Conservation (phyloP, 148 eudicot genomes). For the Chenopodium album region DNA sequence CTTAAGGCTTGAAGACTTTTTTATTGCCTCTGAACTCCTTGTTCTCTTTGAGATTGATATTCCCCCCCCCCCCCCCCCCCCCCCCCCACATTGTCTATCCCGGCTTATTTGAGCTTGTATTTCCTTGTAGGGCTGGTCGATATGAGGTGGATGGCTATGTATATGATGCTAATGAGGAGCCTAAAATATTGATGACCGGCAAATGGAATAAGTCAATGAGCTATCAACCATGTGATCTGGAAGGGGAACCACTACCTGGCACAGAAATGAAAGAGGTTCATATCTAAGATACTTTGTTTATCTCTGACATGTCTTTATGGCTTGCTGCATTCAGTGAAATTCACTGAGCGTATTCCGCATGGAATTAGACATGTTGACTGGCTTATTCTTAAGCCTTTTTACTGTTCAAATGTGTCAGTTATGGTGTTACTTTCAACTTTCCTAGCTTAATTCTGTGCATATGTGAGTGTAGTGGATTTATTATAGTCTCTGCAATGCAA, state of each 20-base stretch:
- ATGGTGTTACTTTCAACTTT: neutral
- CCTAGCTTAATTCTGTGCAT: neutral
- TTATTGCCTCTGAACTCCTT: neutral
- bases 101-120: conserved; percentile 20
- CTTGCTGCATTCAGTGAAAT: neutral
- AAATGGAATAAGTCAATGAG: conserved; percentile 93
- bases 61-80: too few species aligned
- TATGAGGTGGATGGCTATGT: conserved; percentile 99
- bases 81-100: neutral
- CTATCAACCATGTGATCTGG: conserved; percentile 91
- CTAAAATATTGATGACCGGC: conserved; percentile 96
- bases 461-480: neutral
- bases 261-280: conserved; percentile 87
- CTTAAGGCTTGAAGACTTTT: neutral
- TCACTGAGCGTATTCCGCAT: neutral
- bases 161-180: conserved; percentile 87
- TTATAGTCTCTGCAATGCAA: neutral
- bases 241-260: conserved; percentile 90
- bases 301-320: neutral
- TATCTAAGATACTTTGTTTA: conserved; percentile 10
- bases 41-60: neutral
- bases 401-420: neutral
- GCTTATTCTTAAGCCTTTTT: neutral
- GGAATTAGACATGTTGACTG: neutral
- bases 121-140: conserved; percentile 73